Percentiles rank a stretch among this genome's conserved stretches.
Evolutionary conservation across 306 rosid species (phyloP).

Genomic region (Styphnolobium japonicum): DNA sequence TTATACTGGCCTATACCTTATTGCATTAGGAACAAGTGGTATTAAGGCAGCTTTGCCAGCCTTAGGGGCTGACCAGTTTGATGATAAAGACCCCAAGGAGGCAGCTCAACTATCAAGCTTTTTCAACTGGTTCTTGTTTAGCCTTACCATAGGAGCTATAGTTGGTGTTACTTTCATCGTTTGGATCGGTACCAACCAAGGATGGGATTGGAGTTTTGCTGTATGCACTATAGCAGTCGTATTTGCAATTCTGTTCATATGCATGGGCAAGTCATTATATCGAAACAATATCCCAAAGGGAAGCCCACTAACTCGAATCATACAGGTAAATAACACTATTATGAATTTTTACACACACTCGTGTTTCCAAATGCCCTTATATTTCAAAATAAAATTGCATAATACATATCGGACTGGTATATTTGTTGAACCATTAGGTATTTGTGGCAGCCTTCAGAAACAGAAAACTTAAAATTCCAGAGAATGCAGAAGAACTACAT

Average conservation of each 20-base stretch:
- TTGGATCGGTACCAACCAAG: conserved; percentile 62
- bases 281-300: conserved; percentile 60
- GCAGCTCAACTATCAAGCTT: conserved; percentile 66
- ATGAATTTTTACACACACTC: not conserved
- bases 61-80: conserved; percentile 82
- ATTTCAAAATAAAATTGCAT: not conserved
- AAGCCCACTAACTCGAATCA: conserved; percentile 63
- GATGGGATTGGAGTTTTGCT: conserved; percentile 72
- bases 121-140: conserved; percentile 82
- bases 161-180: conserved; percentile 62
- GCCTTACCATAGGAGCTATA: conserved; percentile 64
- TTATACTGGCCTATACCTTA: conserved; percentile 60
- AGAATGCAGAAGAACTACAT: conserved; percentile 45
- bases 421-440: conserved; percentile 44
- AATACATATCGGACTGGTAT: not conserved
- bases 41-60: conserved; percentile 74
- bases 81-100: conserved; percentile 61
- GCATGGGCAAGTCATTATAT: conserved; percentile 63
- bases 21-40: conserved; percentile 77
- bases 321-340: conserved; percentile 42
- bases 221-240: conserved; percentile 44
- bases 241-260: conserved; percentile 28
- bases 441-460: conserved; percentile 55
- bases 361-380: not conserved
- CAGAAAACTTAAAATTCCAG: conserved; percentile 56